These are phyloP conservation scores for Xylaria digitata DNA, from an alignment of 2,329 filamentous ascomycete genomes.

Conservation along the genomic window DNA sequence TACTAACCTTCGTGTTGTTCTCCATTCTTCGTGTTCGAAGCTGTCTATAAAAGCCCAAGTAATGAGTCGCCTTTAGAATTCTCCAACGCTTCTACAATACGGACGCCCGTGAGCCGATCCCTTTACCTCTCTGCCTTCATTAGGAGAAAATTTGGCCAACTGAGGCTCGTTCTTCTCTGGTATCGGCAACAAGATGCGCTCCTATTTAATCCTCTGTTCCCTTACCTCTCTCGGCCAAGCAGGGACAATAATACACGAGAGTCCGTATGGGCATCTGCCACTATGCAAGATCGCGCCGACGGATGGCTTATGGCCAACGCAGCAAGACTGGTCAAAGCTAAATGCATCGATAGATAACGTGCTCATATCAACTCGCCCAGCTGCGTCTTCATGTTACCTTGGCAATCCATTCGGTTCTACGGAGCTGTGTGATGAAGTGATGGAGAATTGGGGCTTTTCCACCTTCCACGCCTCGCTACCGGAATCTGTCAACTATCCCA, in stretches of 20 bases:
- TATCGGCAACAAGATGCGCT: too few relatives aligned
- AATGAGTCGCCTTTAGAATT: too few relatives aligned
- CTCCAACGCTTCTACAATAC: too few relatives aligned
- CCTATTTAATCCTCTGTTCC: too few relatives aligned
- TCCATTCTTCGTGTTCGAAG: too few relatives aligned
- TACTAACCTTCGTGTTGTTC: too few relatives aligned
- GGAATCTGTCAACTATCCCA: conserved; percentile 5
- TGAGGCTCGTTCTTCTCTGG: too few relatives aligned
- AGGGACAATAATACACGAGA: not conserved
- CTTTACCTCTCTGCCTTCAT: too few relatives aligned
- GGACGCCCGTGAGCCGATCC: too few relatives aligned
- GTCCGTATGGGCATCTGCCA: conserved; percentile 2
- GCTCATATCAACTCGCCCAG: not conserved
- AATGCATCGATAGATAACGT: not conserved
- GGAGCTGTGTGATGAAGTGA: not conserved
- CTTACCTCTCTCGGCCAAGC: too few relatives aligned
- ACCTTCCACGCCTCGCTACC: not conserved
- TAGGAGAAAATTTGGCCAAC: too few relatives aligned
- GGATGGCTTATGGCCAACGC: not conserved
- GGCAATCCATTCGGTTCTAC: conserved; percentile 2
- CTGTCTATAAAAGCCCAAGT: too few relatives aligned
- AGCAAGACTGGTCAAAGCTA: not conserved
- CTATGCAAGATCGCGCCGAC: conserved; percentile 7
- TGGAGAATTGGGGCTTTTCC: not conserved
- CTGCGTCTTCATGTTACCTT: conserved; percentile 5